phyloP scores from a whole-genome alignment of 2,329 filamentous ascomycete species.

The Nothomitra cinnamomea region DNA sequence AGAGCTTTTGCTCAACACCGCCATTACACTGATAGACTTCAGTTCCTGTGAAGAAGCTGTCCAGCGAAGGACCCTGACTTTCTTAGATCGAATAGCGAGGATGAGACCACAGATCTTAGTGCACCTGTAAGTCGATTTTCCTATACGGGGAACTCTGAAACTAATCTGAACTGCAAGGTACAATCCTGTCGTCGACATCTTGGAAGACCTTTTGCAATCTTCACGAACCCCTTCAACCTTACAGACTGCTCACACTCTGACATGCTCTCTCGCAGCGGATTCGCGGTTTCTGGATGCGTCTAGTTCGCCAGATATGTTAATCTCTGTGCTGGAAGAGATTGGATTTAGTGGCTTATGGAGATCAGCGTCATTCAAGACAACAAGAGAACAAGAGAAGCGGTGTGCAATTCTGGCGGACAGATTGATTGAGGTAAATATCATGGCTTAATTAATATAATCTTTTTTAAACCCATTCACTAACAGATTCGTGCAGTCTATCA shows the following conservation, averaged over 20 bases:
- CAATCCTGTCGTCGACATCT: conserved; percentile 2
- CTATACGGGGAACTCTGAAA: neutral
- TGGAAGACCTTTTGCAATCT: conserved; percentile 3
- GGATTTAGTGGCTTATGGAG: conserved; percentile 49
- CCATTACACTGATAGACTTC: conserved; percentile 50
- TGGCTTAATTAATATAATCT: conserved; percentile 9
- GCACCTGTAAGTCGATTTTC: conserved; percentile 33
- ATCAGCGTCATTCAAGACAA: conserved; percentile 33
- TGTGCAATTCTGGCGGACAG: conserved; percentile 40
- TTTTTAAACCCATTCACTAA: neutral
- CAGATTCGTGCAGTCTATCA: neutral
- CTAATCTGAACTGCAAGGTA: conserved; percentile 14
- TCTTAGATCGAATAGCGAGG: conserved; percentile 40
- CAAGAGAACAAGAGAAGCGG: conserved; percentile 32
- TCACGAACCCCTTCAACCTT: conserved; percentile 26
- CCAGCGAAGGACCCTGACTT: conserved; percentile 40
- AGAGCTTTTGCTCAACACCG: conserved; percentile 44
- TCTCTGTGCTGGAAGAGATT: conserved; percentile 38
- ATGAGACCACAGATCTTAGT: conserved; percentile 38
- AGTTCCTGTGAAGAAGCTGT: conserved; percentile 44
- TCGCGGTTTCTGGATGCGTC: conserved; percentile 32
- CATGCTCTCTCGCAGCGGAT: conserved; percentile 40
- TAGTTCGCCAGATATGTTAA: conserved; percentile 31
- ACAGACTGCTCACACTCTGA: conserved; percentile 40
- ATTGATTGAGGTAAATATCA: conserved; percentile 38